Conservation (phyloP, 78 protist genomes). For the Bigelowiella natans region DNA sequence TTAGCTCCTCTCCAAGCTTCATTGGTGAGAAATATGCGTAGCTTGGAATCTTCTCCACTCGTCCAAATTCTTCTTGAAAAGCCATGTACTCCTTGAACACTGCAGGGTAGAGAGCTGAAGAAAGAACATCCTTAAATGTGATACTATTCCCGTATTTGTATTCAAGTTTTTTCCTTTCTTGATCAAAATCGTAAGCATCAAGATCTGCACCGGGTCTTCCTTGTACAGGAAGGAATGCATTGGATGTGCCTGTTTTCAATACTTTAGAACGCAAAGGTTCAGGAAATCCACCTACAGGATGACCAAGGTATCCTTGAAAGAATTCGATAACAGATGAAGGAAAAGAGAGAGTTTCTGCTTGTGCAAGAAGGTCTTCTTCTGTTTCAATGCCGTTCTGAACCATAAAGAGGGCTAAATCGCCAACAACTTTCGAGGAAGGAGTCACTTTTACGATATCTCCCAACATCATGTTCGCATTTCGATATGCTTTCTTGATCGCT, state of each 20-base stretch:
- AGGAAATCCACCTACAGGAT: constrained; percentile 66
- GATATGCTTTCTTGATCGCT: constrained; percentile 39
- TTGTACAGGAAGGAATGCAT: not conserved
- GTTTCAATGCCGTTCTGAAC: not conserved
- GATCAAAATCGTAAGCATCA: not conserved
- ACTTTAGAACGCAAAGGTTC: constrained; percentile 38
- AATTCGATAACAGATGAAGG: constrained; percentile 57
- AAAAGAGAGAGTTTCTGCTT: constrained; percentile 41
- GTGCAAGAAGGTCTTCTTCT: not conserved
- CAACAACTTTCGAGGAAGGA: constrained; percentile 63
- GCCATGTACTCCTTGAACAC: not conserved
- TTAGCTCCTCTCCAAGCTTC: not conserved
- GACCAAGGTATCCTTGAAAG: constrained; percentile 29
- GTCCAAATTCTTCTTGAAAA: not conserved
- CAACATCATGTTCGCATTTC: constrained; percentile 52
- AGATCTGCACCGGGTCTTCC: not conserved
- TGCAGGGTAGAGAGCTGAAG: no score
- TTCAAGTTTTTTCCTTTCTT: not conserved
- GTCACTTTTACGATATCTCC: constrained; percentile 77
- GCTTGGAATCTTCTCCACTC: not conserved
- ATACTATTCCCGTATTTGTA: not conserved
- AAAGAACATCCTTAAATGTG: no score
- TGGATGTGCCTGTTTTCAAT: not conserved
- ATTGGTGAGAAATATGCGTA: not conserved
- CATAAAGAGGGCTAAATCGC: constrained; percentile 64